These are phyloP conservation scores for Borealophlyctis nickersoniae DNA, from an alignment of 192 early-diverging fungal genomes.

Conservation along the genomic window DNA sequence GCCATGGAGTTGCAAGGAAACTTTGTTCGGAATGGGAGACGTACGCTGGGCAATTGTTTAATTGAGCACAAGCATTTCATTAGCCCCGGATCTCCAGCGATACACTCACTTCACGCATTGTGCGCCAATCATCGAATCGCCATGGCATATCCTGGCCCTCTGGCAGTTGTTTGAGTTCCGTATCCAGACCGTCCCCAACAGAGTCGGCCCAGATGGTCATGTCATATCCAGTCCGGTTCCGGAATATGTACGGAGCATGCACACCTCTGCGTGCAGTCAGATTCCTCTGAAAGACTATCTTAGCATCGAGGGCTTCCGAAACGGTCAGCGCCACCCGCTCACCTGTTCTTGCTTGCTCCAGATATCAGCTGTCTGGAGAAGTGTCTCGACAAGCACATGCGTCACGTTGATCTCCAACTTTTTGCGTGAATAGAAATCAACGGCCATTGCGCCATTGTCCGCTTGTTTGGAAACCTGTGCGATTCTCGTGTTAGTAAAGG, in stretches of 20 bases:
- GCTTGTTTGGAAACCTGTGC: constrained; percentile 27
- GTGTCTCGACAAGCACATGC: constrained; percentile 62
- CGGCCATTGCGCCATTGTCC: constrained; percentile 29
- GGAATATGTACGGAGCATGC: constrained; percentile 76
- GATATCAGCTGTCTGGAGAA: constrained; percentile 32
- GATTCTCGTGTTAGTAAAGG: too few species aligned
- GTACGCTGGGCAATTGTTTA: constrained; percentile 27
- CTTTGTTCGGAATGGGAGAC: constrained; percentile 62
- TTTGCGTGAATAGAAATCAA: constrained; percentile 69
- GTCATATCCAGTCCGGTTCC: constrained; percentile 88
- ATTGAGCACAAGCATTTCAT: background rate
- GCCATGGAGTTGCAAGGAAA: constrained; percentile 82
- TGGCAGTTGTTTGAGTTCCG: constrained; percentile 64
- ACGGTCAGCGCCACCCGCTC: background rate
- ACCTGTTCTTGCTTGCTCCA: constrained; percentile 23
- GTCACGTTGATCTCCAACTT: constrained; percentile 83
- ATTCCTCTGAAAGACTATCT: constrained; percentile 19
- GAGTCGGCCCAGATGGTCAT: constrained; percentile 83
- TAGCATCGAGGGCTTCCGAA: too few species aligned
- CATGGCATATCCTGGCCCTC: constrained; percentile 78
- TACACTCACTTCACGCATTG: constrained; percentile 72
- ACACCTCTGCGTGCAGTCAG: constrained; percentile 24
- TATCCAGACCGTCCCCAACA: constrained; percentile 48
- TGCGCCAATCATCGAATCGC: constrained; percentile 97
- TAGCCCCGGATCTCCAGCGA: background rate